Conservation (phyloP, 2,329 filamentous ascomycete genomes). For the Aspergillus flavus region DNA sequence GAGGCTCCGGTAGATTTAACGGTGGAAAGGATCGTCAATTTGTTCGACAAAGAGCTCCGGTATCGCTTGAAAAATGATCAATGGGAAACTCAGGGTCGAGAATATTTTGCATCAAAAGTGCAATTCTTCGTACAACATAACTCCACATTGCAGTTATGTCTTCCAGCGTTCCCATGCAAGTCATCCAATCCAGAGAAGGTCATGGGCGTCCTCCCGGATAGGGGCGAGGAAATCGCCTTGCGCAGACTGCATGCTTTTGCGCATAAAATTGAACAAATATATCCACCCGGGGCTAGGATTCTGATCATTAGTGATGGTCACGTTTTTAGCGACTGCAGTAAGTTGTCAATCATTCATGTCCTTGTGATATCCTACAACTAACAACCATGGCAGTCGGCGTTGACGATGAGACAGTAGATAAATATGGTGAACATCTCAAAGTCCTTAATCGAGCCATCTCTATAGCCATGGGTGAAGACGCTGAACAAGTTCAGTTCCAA, state of each 20-base stretch:
- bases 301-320: constrained; percentile 47
- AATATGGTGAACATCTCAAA: constrained; percentile 41
- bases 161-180: constrained; percentile 47
- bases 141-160: constrained; percentile 25
- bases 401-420: constrained; percentile 47
- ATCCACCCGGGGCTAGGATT: constrained; percentile 38
- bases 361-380: not conserved
- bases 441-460: constrained; percentile 37
- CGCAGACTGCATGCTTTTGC: constrained; percentile 34
- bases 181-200: constrained; percentile 42
- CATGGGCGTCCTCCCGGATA: constrained; percentile 34
- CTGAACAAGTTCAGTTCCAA: not conserved
- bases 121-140: not conserved
- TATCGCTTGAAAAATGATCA: not conserved
- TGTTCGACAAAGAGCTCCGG: not conserved
- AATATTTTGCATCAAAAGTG: not conserved
- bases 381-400: constrained; percentile 37
- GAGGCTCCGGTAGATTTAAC: not conserved
- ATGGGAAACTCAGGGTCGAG: not conserved
- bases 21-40: not conserved
- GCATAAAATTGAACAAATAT: constrained; percentile 32
- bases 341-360: constrained; percentile 13
- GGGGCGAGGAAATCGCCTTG: constrained; percentile 40
- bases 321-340: constrained; percentile 48
- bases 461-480: not conserved